These are phyloP conservation scores for Fraxinus greggii DNA, from an alignment of 305 asterid species.

Conservation along the genomic window DNA sequence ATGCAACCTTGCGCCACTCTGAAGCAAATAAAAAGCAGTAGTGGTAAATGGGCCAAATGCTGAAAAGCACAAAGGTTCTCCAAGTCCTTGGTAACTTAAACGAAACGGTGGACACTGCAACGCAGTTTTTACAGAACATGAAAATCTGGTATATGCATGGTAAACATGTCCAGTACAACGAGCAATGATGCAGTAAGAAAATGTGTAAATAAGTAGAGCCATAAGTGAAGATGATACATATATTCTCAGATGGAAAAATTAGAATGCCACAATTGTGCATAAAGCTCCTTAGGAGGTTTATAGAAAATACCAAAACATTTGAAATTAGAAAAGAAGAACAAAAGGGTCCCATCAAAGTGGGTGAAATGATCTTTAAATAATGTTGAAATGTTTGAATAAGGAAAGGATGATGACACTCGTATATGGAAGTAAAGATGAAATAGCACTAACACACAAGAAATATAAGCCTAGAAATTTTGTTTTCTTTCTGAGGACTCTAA, in stretches of 20 bases:
- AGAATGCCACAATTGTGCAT: neutral
- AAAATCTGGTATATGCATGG: neutral
- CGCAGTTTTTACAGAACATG: neutral
- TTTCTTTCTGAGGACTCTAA: neutral
- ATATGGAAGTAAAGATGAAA: neutral
- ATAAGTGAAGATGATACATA: neutral
- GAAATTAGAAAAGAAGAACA: neutral
- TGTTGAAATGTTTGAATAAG: neutral
- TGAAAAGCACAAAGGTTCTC: constrained; percentile 95
- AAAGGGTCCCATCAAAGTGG: neutral
- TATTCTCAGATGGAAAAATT: neutral
- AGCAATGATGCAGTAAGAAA: neutral
- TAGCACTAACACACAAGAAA: neutral
- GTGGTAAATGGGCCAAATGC: constrained; percentile 98
- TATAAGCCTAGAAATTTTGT: neutral
- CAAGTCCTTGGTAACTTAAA: constrained; percentile 80
- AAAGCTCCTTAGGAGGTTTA: neutral
- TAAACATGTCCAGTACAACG: neutral
- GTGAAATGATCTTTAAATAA: neutral
- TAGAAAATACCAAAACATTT: neutral
- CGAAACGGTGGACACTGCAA: constrained; percentile 94
- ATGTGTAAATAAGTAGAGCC: neutral
- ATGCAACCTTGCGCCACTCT: constrained; percentile 57
- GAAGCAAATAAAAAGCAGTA: constrained; percentile 86
- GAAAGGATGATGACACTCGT: neutral